A percentile compares a stretch with the other conserved stretches of the same genome.
Conservation (phyloP, 805 yeast genomes). For the Kregervanrija fluxuum region DNA sequence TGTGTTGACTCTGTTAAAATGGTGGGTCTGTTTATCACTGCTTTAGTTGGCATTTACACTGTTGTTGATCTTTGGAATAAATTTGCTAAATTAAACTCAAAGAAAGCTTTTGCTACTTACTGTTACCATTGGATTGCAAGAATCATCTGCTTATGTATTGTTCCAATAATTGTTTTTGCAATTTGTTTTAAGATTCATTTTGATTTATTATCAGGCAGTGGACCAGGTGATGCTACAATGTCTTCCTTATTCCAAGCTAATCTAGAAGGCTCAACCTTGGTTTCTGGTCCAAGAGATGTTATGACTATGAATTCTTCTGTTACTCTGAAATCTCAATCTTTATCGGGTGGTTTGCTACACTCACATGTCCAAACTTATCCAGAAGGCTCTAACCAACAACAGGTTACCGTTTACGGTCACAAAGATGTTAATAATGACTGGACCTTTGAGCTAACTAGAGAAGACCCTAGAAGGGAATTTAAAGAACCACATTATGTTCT, state of each 20-base stretch:
- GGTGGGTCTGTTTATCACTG: constrained; percentile 91
- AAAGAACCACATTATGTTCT: constrained; percentile 34
- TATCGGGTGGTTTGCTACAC: constrained; percentile 72
- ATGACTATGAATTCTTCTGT: constrained; percentile 45
- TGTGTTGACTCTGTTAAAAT: constrained; percentile 89
- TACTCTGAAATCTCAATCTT: constrained; percentile 62
- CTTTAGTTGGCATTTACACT: constrained; percentile 87
- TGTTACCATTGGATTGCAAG: constrained; percentile 67
- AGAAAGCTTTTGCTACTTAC: constrained; percentile 29
- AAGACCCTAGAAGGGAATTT: constrained; percentile 27
- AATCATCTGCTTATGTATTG: constrained; percentile 52
- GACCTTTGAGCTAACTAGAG: constrained; percentile 56
- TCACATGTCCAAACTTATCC: constrained; percentile 85
- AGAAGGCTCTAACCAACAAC: constrained; percentile 90
- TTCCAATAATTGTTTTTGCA: constrained; percentile 68
- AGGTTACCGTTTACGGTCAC: constrained; percentile 91
- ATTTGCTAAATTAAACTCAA: constrained; percentile 57
- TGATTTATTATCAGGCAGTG: constrained; percentile 63
- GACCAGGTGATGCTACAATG: constrained; percentile 68
- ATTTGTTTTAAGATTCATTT: constrained; percentile 79
- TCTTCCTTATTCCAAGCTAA: constrained; percentile 78
- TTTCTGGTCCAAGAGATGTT: constrained; percentile 60
- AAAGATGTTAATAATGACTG: constrained; percentile 86
- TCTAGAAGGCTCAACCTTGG: constrained; percentile 57
- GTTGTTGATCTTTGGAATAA: constrained; percentile 84